Evolutionary conservation across 805 yeast genomes (phyloP).

Genomic region (Sungouiella blattae): DNA sequence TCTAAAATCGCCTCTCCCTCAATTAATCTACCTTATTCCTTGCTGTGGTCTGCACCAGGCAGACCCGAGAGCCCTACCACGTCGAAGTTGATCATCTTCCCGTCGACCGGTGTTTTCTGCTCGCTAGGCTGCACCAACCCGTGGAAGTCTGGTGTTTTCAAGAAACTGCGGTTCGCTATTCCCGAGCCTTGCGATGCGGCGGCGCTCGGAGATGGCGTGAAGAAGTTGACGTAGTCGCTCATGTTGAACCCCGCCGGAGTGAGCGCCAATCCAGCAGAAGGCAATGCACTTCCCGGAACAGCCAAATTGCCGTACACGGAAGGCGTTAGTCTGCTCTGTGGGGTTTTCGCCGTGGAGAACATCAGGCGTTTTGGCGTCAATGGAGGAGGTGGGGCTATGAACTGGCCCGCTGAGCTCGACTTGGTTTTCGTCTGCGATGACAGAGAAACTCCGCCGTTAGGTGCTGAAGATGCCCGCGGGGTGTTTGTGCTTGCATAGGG

Average conservation of each 20-base stretch:
- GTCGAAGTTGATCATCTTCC: constrained; percentile 43
- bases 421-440: constrained; percentile 8
- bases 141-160: constrained; percentile 42
- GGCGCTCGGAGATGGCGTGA: constrained; percentile 69
- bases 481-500: constrained; percentile 27
- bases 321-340: constrained; percentile 42
- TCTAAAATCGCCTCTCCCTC: no score
- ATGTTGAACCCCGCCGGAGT: constrained; percentile 72
- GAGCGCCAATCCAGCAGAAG: constrained; percentile 42
- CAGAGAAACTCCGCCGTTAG: constrained; percentile 1
- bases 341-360: constrained; percentile 26
- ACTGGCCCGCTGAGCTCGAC: constrained; percentile 13
- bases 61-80: constrained; percentile 26
- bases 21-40: no score
- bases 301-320: constrained; percentile 26
- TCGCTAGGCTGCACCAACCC: constrained; percentile 18
- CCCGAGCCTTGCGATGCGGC: constrained; percentile 32
- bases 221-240: constrained; percentile 77
- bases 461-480: constrained; percentile 20
- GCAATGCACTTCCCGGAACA: constrained; percentile 26
- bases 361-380: constrained; percentile 40
- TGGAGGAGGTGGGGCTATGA: constrained; percentile 41
- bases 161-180: constrained; percentile 14
- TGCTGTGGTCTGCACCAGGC: constrained; percentile 6
- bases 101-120: constrained; percentile 30